Conservation (phyloP, 495 filamentous ascomycete genomes). For the Cercophora scortea region DNA sequence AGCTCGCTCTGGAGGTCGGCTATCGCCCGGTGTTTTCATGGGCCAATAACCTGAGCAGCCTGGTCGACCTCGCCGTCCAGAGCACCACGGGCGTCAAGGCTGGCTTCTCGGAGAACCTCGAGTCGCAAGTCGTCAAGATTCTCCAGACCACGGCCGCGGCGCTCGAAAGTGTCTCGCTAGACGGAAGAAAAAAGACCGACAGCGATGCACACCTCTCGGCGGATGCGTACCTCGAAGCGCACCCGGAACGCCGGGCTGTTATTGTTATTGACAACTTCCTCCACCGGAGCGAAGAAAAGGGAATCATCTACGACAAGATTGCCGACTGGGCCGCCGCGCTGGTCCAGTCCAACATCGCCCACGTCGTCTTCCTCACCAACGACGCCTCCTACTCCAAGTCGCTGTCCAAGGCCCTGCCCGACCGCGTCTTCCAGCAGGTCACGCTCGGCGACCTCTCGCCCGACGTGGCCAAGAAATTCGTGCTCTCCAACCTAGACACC, state of each 20-base stretch:
- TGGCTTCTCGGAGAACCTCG: slow-evolving; percentile 90
- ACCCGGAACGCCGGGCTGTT: slow-evolving; percentile 76
- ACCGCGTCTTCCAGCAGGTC: slow-evolving; percentile 82
- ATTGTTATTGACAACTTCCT: slow-evolving; percentile 94
- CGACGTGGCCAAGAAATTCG: slow-evolving; percentile 79
- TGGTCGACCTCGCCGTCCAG: slow-evolving; percentile 86
- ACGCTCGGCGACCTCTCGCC: slow-evolving; percentile 77
- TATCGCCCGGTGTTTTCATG: slow-evolving; percentile 93
- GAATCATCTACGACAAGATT: slow-evolving; percentile 80
- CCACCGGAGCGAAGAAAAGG: slow-evolving; percentile 64
- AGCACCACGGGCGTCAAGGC: slow-evolving; percentile 91
- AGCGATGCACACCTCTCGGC: slow-evolving; percentile 66
- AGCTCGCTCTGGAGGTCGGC: slow-evolving; percentile 76
- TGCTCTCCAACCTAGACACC: slow-evolving; percentile 69
- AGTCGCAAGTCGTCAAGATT: slow-evolving; percentile 87
- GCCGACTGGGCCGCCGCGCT: slow-evolving; percentile 85
- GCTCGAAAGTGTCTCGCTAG: slow-evolving; percentile 66
- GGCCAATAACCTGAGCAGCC: slow-evolving; percentile 88
- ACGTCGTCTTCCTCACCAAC: slow-evolving; percentile 94
- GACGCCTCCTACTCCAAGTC: slow-evolving; percentile 86
- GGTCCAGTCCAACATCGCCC: slow-evolving; percentile 84
- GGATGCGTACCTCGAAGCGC: slow-evolving; percentile 85
- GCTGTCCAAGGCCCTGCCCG: slow-evolving; percentile 78
- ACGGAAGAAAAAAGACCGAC: slow-evolving; percentile 58
- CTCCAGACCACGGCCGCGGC: slow-evolving; percentile 78